These are phyloP conservation scores for Rosellinia necatrix DNA, from an alignment of 2,329 filamentous ascomycete species.

Conservation along the genomic window DNA sequence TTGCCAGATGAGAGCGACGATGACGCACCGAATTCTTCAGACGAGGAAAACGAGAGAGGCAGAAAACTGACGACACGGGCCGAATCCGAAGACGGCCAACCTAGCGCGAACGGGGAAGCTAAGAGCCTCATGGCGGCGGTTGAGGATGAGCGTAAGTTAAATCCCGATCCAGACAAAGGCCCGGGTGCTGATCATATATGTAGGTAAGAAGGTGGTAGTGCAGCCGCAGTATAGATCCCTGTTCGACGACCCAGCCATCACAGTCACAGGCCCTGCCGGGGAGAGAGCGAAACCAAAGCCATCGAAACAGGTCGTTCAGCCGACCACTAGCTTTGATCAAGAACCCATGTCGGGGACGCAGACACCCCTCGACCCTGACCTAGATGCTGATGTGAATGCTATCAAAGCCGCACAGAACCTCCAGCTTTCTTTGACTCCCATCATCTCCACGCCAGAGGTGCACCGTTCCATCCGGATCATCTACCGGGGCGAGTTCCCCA, in stretches of 20 bases:
- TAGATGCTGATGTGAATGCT: conserved; percentile 81
- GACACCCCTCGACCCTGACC: conserved; percentile 77
- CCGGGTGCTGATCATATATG: conserved; percentile 32
- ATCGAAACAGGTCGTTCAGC: conserved; percentile 63
- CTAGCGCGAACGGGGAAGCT: conserved; percentile 43
- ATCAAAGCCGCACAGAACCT: conserved; percentile 88
- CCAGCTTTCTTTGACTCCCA: conserved; percentile 76
- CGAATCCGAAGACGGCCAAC: conserved; percentile 46
- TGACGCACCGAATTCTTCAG: conserved; percentile 55
- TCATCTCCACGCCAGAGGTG: conserved; percentile 74
- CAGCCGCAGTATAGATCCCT: conserved; percentile 67
- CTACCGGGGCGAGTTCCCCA: conserved; percentile 81
- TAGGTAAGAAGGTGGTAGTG: conserved; percentile 57
- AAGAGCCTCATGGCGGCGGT: conserved; percentile 71
- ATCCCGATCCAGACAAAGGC: neutral
- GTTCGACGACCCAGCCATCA: conserved; percentile 68
- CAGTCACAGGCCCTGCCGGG: conserved; percentile 65
- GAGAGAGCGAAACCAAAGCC: conserved; percentile 63
- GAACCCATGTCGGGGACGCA: conserved; percentile 58
- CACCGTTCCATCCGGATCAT: conserved; percentile 88
- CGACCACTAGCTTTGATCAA: conserved; percentile 82
- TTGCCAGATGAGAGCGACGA: conserved; percentile 72
- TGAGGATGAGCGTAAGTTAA: conserved; percentile 76
- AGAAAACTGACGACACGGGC: conserved; percentile 59
- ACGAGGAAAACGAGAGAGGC: conserved; percentile 69